These are phyloP conservation scores for Furcasterigmium furcatum DNA, from an alignment of 2,329 filamentous ascomycete species.

Conservation along the genomic window DNA sequence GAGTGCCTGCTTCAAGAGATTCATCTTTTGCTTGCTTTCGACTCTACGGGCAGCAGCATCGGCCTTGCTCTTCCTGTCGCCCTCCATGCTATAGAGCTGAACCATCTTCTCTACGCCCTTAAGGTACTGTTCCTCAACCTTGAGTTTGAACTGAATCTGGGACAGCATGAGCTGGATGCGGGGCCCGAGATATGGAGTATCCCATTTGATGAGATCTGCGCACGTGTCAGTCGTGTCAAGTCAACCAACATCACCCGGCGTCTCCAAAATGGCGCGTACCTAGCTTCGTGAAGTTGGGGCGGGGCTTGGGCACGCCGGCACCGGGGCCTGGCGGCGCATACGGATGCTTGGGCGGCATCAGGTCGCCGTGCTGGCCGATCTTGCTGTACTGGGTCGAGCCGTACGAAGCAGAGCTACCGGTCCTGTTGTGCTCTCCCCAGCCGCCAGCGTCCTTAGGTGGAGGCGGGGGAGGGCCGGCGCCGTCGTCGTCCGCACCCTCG, in stretches of 20 bases:
- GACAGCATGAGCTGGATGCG: constrained; percentile 99
- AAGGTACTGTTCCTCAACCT: constrained; percentile 98
- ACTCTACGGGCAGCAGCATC: constrained; percentile 87
- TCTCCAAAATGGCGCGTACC: constrained; percentile 53
- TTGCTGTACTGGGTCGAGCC: constrained; percentile 54
- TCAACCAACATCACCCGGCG: too few relatives aligned
- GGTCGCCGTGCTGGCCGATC: constrained; percentile 62
- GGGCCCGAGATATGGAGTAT: constrained; percentile 90
- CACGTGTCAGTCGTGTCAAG: too few relatives aligned
- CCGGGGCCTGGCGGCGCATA: constrained; percentile 72
- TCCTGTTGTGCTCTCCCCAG: constrained; percentile 14
- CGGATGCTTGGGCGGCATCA: constrained; percentile 79
- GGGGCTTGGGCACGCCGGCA: constrained; percentile 65
- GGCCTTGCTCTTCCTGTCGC: constrained; percentile 90
- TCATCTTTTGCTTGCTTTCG: constrained; percentile 97
- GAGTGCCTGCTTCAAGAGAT: constrained; percentile 89
- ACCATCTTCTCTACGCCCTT: constrained; percentile 99
- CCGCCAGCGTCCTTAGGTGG: constrained; percentile 67
- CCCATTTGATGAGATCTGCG: constrained; percentile 98
- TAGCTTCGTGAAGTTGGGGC: constrained; percentile 93
- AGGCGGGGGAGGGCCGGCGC: constrained; percentile 53
- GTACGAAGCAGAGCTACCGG: constrained; percentile 56
- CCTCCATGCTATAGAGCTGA: constrained; percentile 93
- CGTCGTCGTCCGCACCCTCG: constrained; percentile 36
- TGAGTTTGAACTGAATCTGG: constrained; percentile 97